A percentile compares a stretch with the other conserved stretches of the same genome.
Evolutionary conservation across 352 stramenopile genomes (phyloP).

Genomic region (Globisporangium cylindrosporum): DNA sequence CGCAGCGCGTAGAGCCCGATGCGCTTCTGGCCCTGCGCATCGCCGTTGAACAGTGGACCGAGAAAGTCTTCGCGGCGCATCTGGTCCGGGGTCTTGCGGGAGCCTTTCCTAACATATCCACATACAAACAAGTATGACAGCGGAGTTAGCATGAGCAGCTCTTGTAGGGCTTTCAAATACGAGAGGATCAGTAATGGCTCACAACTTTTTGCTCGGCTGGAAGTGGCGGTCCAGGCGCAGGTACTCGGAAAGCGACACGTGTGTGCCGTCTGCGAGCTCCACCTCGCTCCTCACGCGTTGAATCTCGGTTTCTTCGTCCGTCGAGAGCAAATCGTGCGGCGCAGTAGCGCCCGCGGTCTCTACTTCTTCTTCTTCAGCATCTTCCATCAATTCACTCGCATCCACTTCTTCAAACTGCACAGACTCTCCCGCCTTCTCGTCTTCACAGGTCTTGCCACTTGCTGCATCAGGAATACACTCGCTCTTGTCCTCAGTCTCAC

Average conservation of each 20-base stretch:
- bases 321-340: background rate
- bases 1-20: slow-evolving; percentile 55
- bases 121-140: background rate
- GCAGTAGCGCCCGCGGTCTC: slow-evolving; percentile 1
- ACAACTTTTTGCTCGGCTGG: slow-evolving; percentile 47
- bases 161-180: background rate
- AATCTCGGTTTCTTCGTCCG: slow-evolving; percentile 31
- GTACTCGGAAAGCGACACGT: slow-evolving; percentile 57
- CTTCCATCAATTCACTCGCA: slow-evolving; percentile 21
- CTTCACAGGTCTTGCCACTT: slow-evolving; percentile 13
- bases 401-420: slow-evolving; percentile 34
- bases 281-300: slow-evolving; percentile 43
- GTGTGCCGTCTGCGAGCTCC: slow-evolving; percentile 57
- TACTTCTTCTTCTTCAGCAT: slow-evolving; percentile 20
- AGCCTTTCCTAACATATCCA: slow-evolving; percentile 24
- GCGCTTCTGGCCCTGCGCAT: slow-evolving; percentile 44
- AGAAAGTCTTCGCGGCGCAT: slow-evolving; percentile 63
- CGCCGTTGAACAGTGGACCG: slow-evolving; percentile 61
- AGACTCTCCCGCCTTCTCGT: slow-evolving; percentile 5
- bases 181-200: slow-evolving; percentile 12
- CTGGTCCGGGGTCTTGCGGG: slow-evolving; percentile 38
- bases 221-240: slow-evolving; percentile 43
- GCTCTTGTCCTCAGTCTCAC: background rate
- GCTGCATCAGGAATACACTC: slow-evolving; percentile 14
- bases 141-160: background rate